Conservation (phyloP, 2,329 filamentous ascomycete genomes). For the Penicillium sp. region DNA sequence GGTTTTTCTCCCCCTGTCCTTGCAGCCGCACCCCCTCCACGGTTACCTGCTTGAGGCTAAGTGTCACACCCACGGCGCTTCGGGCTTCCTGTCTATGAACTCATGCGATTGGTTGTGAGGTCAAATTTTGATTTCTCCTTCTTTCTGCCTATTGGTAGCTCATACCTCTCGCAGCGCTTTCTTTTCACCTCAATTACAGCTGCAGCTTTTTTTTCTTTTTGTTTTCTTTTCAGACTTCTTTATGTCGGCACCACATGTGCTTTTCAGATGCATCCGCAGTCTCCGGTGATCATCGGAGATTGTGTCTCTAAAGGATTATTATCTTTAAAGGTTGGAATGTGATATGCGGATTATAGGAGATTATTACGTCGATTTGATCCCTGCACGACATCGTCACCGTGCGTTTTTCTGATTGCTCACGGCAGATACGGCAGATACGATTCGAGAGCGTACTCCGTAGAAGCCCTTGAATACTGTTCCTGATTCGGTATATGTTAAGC, state of each 20-base stretch:
- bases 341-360: not conserved
- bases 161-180: constrained; percentile 3
- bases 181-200: constrained; percentile 7
- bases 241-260: not conserved
- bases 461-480: not conserved
- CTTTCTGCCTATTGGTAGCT: constrained; percentile 14
- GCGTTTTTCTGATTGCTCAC: not conserved
- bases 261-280: constrained; percentile 6
- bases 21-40: constrained; percentile 13
- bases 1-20: constrained; percentile 15
- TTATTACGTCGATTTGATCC: not conserved
- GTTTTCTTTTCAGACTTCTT: constrained; percentile 3
- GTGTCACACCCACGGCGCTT: constrained; percentile 17
- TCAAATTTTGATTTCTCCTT: constrained; percentile 14
- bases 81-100: not conserved
- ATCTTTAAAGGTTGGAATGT: not conserved
- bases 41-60: constrained; percentile 28
- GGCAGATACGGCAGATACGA: not conserved
- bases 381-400: not conserved
- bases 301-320: not conserved
- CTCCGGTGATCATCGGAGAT: constrained; percentile 8
- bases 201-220: not conserved
- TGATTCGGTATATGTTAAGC: not conserved
- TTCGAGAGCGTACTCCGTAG: not conserved
- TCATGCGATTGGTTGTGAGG: constrained; percentile 15